Percentiles rank a stretch among this genome's conserved stretches.
Conservation (phyloP, 2,329 filamentous ascomycete species). For the Didymella sp. region DNA sequence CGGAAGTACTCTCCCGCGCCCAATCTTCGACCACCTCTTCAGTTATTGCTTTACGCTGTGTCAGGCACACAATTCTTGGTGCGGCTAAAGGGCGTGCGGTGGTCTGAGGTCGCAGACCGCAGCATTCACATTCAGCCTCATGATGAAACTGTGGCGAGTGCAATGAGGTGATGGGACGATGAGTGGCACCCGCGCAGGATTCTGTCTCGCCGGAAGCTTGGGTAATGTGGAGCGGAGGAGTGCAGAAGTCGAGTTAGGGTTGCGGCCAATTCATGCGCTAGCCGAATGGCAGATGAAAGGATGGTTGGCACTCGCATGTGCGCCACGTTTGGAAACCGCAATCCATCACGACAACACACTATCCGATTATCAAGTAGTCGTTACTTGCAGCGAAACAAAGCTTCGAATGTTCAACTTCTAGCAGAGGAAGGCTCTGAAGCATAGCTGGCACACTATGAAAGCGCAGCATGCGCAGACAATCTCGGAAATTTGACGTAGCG, state of each 20-base stretch:
- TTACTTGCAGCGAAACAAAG: neutral
- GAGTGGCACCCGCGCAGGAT: neutral
- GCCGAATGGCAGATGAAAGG: conserved; percentile 17
- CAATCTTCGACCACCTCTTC: conserved; percentile 19
- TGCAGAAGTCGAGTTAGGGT: conserved; percentile 14
- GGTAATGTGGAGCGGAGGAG: conserved; percentile 16
- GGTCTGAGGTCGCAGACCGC: neutral
- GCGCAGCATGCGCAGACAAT: neutral
- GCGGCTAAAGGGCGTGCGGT: conserved; percentile 9
- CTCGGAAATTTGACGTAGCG: conserved; percentile 3
- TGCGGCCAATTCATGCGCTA: conserved; percentile 15
- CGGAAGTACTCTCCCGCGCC: conserved; percentile 13
- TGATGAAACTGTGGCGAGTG: neutral
- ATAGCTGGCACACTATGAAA: neutral
- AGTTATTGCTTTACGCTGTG: conserved; percentile 16
- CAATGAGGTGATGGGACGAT: neutral
- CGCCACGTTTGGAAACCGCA: conserved; percentile 4
- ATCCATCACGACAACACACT: neutral
- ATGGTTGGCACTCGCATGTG: conserved; percentile 11
- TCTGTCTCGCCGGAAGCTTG: conserved; percentile 1
- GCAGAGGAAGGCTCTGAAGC: neutral
- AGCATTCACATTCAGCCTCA: neutral
- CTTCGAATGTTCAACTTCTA: neutral
- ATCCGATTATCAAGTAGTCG: neutral
- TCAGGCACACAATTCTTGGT: conserved; percentile 4